Base-by-base conservation (phyloP, 2,329 filamentous ascomycete genomes). In the Cadophora gregata region DNA sequence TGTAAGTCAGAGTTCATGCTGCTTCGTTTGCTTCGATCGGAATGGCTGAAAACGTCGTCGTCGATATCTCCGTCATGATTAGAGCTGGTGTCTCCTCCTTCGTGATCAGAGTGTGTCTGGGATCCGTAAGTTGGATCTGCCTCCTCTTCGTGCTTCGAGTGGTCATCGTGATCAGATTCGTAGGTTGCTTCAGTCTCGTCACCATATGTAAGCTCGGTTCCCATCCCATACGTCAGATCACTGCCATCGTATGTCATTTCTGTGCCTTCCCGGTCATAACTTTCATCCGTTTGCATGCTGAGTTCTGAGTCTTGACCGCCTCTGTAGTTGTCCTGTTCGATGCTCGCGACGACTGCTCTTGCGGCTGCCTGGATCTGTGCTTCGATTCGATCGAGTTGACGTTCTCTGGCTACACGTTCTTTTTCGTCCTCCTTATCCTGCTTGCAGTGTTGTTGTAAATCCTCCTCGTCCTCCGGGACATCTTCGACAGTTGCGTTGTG, bases 301-400 rank as follows among this genome's bases (percentile, higher is more conserved):
- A 79, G 60, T 8, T 77, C 68, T 2, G 79, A 79, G 61, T 75
- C 70, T 16, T 77, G 75, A 4, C 69, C 64, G 24, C 67, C 72
- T 12, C 64, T 71, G 29, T 69, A 78, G 62, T 74, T 75, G 45
- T 80, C 77, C 42, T 78, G 73, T 63, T 83, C 81, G 19, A 85
- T 80, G 48, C 80, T 81, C 2, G 80, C 81, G 10, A 86, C 79
- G 16, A 86, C 83, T 25, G 82, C 82, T 60, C 81, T 78, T 0
- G 84, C 84, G 0, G 84, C 84, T 27, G 81, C 81, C 36, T 85
- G 83, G 67, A 87, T 86, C 42, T 85, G 77, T 7, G 82, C 84
- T 70, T 86, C 83, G 1, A 85, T 84, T 5, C 71, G 65, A 21
- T 74, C 69, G 5, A 75, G 66, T 29, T 74, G 74, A 3, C 67